A percentile compares a stretch with the other conserved stretches of the same genome.
Conservation (phyloP, 2,329 filamentous ascomycete species). For the Dryadomyces quercus-mongolicae region DNA sequence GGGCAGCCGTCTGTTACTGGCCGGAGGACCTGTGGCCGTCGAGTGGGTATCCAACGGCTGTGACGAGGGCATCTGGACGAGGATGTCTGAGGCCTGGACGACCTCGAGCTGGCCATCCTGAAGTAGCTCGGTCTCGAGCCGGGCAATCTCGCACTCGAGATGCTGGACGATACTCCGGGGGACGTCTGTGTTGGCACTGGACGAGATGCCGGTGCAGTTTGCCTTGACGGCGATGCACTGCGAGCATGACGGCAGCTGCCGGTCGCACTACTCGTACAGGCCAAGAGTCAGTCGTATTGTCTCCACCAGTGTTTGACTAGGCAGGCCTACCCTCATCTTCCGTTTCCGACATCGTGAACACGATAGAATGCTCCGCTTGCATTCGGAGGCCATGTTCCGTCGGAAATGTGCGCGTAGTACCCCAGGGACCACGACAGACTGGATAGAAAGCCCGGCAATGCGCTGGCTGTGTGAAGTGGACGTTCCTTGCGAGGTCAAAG, state of each 20-base stretch:
- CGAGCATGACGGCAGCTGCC: slow-evolving; percentile 16
- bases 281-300: background rate
- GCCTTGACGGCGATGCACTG: slow-evolving; percentile 15
- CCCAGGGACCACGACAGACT: background rate
- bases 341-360: slow-evolving; percentile 10
- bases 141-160: slow-evolving; percentile 21
- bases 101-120: slow-evolving; percentile 14
- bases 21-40: background rate
- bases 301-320: background rate
- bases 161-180: slow-evolving; percentile 22
- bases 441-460: background rate
- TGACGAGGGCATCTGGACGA: slow-evolving; percentile 7
- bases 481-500: no score
- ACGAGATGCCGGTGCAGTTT: slow-evolving; percentile 18
- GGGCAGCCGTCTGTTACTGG: no score
- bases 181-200: slow-evolving; percentile 13
- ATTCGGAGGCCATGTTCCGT: background rate
- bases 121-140: slow-evolving; percentile 18
- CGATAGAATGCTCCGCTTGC: slow-evolving; percentile 11
- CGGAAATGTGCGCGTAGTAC: background rate
- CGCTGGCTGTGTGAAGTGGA: no score
- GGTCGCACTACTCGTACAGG: slow-evolving; percentile 8
- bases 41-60: background rate
- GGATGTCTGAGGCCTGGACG: slow-evolving; percentile 9
- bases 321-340: slow-evolving; percentile 8